These are phyloP conservation scores for Floccularia luteovirens DNA, from an alignment of 768 basidiomycete species.

Conservation along the genomic window DNA sequence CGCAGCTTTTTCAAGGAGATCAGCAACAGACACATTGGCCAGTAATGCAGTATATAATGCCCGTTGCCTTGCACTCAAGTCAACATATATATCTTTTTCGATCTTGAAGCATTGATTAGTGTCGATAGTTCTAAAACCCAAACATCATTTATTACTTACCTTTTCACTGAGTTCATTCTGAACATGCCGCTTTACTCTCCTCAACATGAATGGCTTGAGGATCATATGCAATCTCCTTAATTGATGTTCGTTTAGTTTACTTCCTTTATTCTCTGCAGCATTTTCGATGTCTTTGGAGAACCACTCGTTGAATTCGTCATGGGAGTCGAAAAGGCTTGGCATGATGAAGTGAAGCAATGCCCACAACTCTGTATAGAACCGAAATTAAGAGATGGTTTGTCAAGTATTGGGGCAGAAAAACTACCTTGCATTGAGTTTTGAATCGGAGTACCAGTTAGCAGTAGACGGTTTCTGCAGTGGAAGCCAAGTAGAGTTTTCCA, in stretches of 20 bases:
- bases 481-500: constrained; percentile 98
- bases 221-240: constrained; percentile 96
- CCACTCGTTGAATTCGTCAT: constrained; percentile 99
- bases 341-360: constrained; percentile 99
- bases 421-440: constrained; percentile 99
- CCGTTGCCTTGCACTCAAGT: constrained; percentile 89
- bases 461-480: constrained; percentile 89
- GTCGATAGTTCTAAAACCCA: not conserved
- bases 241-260: constrained; percentile 92
- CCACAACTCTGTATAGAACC: constrained; percentile 77
- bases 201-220: constrained; percentile 97
- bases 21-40: constrained; percentile 90
- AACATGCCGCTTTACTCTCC: constrained; percentile 96
- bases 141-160: constrained; percentile 31
- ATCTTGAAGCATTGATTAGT: constrained; percentile 46
- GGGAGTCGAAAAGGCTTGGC: constrained; percentile 98
- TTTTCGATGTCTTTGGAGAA: constrained; percentile 99
- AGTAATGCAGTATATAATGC: constrained; percentile 84
- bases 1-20: constrained; percentile 88
- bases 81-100: constrained; percentile 92
- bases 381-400: constrained; percentile 5
- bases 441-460: constrained; percentile 96
- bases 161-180: constrained; percentile 99
- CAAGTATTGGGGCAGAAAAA: constrained; percentile 8
- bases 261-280: constrained; percentile 83